These are phyloP conservation scores for Plasmodium knowlesi DNA, from an alignment of 169 alveolate genomes.

Conservation along the genomic window DNA sequence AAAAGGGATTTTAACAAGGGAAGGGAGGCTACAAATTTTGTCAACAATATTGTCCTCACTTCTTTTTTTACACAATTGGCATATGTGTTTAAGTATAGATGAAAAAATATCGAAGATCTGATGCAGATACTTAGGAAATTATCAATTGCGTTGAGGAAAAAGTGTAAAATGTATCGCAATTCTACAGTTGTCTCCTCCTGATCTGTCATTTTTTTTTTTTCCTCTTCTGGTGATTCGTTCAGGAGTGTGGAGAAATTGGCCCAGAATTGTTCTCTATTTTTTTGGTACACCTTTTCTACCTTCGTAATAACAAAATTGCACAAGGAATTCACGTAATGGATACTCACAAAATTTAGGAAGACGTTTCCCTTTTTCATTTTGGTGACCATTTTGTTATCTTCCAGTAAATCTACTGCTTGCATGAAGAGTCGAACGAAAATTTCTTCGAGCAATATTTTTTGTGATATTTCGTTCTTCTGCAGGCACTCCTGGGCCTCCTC, in stretches of 20 bases:
- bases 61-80: constrained; percentile 47
- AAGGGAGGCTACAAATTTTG: constrained; percentile 24
- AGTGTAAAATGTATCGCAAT: constrained; percentile 26
- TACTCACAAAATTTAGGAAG: constrained; percentile 49
- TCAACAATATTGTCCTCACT: constrained; percentile 28
- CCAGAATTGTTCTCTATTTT: constrained; percentile 47
- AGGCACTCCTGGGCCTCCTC: constrained; percentile 59
- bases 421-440: constrained; percentile 40
- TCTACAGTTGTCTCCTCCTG: constrained; percentile 1
- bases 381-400: constrained; percentile 23
- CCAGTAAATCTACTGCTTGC: constrained; percentile 51
- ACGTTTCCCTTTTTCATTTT: constrained; percentile 44
- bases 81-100: constrained; percentile 44
- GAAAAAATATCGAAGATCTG: constrained; percentile 65
- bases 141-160: constrained; percentile 59
- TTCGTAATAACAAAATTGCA: constrained; percentile 36
- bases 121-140: constrained; percentile 64
- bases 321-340: constrained; percentile 41
- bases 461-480: constrained; percentile 62
- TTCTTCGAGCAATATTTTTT: constrained; percentile 58
- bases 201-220: constrained; percentile 16
- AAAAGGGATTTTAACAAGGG: constrained; percentile 47
- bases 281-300: constrained; percentile 45
- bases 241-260: constrained; percentile 1
- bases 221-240: constrained; percentile 13